Base-by-base conservation (phyloP, 2,329 filamentous ascomycete genomes). In the Rutstroemia sp. region DNA sequence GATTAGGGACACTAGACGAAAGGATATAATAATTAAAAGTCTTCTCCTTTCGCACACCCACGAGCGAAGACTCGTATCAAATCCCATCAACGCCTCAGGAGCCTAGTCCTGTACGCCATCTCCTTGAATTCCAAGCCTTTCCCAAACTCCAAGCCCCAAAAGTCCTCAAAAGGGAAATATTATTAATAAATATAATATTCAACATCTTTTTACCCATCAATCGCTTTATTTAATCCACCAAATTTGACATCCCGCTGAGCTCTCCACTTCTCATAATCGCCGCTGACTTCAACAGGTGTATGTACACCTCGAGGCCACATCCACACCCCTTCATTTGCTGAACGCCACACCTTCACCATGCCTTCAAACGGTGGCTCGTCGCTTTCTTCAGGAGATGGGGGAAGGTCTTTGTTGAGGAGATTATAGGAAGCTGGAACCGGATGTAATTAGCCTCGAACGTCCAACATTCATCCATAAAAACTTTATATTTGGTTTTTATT, bases 181-280 rank as follows among this genome's bases (percentile, higher is more conserved):
- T 0, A 34, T 34, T 34, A 34, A 34, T 34, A 14, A 34, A 3
- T 34, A 3, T 34, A 34, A 4, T 34, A 34, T 12, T 34, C 30
- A 9, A 34, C 30, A 34, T 34, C 12, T 5, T 10, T 12, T 34
- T 12, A 34, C 25, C 12, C 16, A 2, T 4, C 1, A 2, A 7
- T 2, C 1, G 19, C 4, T 30, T 16, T 5, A 21, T 21, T 19
- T 45, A n/a, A 45, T 21, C 52, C 44, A 10, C 44, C 52, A 39
- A 41, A 2, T 5, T 19, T 52, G n/a, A 16, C 16, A 44, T 45
- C 50, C 14, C 44, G 38, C 44, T 54, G 44, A n/a, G 38, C 34
- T 30, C 52, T 48, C 52, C 52, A 54, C 21, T 14, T 49, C 10
- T n/a, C 9, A 30, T 54, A 54, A 49, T 54, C 34, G 5, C 30